phyloP scores from a whole-genome alignment of 75 land plant species.

The Isoetes taiwanensis region DNA sequence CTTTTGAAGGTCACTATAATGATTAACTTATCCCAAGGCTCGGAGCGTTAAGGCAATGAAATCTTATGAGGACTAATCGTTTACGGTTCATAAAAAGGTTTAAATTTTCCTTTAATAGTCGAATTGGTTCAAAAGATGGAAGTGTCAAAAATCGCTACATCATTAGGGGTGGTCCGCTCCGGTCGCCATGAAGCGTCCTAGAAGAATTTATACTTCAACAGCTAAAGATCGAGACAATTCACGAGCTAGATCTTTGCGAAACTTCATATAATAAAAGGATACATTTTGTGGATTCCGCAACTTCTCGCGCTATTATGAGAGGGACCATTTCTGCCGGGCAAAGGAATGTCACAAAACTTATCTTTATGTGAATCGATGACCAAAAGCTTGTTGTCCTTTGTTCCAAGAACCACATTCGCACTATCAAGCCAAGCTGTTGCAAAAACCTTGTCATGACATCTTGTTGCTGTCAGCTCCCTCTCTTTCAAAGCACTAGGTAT shows the following conservation, averaged over 20 bases:
- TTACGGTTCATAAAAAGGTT: too few relatives aligned
- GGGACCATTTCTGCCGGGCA: not conserved
- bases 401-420: not conserved
- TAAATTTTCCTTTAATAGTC: constrained; percentile 3
- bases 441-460: not conserved
- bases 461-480: too few relatives aligned
- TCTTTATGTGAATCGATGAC: not conserved
- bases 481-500: too few relatives aligned
- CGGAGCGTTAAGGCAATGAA: too few relatives aligned
- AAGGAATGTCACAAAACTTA: not conserved
- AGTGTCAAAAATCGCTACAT: not conserved
- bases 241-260: not conserved
- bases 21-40: too few relatives aligned
- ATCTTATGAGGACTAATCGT: too few relatives aligned
- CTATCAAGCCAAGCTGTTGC: not conserved
- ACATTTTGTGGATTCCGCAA: constrained; percentile 2
- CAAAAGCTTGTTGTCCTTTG: constrained; percentile 1
- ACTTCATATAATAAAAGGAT: not conserved
- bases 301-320: too few relatives aligned
- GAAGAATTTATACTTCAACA: not conserved
- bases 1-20: too few relatives aligned
- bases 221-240: not conserved
- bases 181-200: not conserved
- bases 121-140: not conserved
- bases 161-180: constrained; percentile 1